A percentile compares a stretch with the other conserved stretches of the same genome.
phyloP scores from a whole-genome alignment of 2,329 filamentous ascomycete genomes.

The Botrytis elliptica region DNA sequence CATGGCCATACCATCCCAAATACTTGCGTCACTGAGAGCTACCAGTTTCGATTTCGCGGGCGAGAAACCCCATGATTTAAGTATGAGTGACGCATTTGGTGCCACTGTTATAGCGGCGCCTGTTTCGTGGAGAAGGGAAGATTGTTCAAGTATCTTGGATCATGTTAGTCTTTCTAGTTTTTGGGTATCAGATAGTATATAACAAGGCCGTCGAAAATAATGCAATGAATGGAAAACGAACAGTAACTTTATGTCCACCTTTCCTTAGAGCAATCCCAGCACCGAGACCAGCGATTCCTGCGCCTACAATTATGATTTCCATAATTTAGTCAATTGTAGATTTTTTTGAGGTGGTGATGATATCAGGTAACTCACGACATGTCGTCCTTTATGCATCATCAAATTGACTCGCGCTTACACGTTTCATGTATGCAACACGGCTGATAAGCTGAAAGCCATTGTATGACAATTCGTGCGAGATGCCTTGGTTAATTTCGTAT shows the following conservation, averaged over 20 bases:
- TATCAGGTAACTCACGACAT: neutral
- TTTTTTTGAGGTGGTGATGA: neutral
- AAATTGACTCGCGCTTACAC: neutral
- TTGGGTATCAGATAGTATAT: neutral
- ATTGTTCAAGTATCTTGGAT: neutral
- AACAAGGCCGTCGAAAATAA: neutral
- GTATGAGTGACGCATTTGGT: neutral
- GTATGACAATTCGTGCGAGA: neutral
- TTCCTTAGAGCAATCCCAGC: neutral
- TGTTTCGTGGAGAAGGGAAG: neutral
- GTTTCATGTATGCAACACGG: neutral
- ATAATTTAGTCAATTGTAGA: neutral
- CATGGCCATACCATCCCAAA: neutral
- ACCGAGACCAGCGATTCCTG: neutral
- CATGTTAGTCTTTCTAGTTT: neutral
- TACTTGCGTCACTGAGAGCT: neutral
- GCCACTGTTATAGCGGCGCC: neutral
- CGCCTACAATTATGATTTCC: neutral
- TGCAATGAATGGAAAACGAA: neutral
- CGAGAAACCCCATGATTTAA: neutral
- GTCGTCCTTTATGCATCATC: neutral
- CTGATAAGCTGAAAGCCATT: neutral
- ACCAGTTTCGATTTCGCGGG: neutral
- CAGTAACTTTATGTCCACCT: neutral
- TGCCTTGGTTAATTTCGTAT: neutral